Base-by-base conservation (phyloP, 179 eudicot species). In the Gypsophila paniculata region DNA sequence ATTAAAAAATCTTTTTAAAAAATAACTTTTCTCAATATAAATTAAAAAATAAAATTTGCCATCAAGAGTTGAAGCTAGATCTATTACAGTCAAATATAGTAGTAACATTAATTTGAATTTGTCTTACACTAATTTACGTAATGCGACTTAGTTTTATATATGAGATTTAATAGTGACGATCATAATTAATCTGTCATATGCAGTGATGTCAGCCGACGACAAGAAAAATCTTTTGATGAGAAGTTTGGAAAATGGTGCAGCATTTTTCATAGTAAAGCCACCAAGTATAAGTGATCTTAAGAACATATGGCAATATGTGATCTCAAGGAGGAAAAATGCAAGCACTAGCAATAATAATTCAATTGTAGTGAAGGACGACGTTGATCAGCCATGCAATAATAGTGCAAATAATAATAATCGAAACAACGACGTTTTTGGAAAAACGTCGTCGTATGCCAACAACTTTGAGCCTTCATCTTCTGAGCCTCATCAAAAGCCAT, bases 211-310 rank as follows among this genome's bases (percentile, higher is more conserved):
- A 18, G 75, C 72, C 23, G 80, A 84, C 57, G 79, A 76, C 21
- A 23, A 75, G 65, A 74, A 62, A 13, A 46, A 58, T 15, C 21
- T 76, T 5, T 25, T 46, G 2, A 0, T 59, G 22, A 44, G 71
- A 72, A 81, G 78, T 39, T 71, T 86, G 39, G 64, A 76, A 12
- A 65, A 32, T 61, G 88, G 85, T 22, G 79, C 83, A 36, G 73
- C 75, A 25, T 61, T 76, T 53, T 83, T 82, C 82, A 76, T 88
- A 26, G n/a, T 29, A 13, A 88, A 86, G 79, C 92, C 92, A 15
- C 72, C 84, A 55, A 14, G 64, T 55, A 19, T 76, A 2, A 22
- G 51, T 25, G 85, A 86, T 13, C 25, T 88, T 26, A 76, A 72
- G 53, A 70, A 81, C 26, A 22, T 88, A 11, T 81, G 87, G 87